Base-by-base conservation (phyloP, 352 stramenopile genomes). In the Pythium myriotylum region DNA sequence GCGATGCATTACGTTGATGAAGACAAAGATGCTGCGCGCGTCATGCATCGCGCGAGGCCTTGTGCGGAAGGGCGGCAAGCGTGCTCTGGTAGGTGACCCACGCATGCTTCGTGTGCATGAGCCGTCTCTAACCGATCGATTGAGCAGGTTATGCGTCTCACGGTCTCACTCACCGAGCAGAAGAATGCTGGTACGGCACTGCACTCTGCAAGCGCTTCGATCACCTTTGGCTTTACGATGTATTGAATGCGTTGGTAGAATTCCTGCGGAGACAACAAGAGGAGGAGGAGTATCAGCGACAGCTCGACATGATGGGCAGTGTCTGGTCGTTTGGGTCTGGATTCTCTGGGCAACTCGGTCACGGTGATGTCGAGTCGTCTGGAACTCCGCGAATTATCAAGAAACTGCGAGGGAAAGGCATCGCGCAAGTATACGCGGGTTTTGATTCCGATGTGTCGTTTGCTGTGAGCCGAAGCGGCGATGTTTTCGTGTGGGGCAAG, bases 381-480 rank as follows among this genome's bases (percentile, higher is more conserved):
- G 71, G 53, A 1, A 81, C 61, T 1, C 79, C 86, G 24, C 69
- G 59, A 6, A 70, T 93, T n/a, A 89, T 94, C 47, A 91, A 90
- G 47, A 77, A 67, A 16, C 71, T 92, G 9, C 71, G 86, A 23
- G 86, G 82, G 20, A 74, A 77, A 51, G 77, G 77, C 22, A 77
- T 94, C 39, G 74, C 74, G 1, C 82, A 92, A 37, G 86, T 94
- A 3, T 93, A 87, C 55, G 86, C 86, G 33, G 86, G 86, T 3
- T 94, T 92, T 59, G 86, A 94, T 59, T 94, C 86, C 23, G 82
- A 93, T 20, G 75, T 93, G 4, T 73, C 77, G 13, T 94, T 92
- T 46, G 86, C 82, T 16, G 70, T 93, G 2, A 87, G 64, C 39
- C 80, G 84, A 2, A 79, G 67, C 10, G 76, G 86, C 27, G 86